Conservation (phyloP, 2,329 filamentous ascomycete species). For the Verticillium longisporum region DNA sequence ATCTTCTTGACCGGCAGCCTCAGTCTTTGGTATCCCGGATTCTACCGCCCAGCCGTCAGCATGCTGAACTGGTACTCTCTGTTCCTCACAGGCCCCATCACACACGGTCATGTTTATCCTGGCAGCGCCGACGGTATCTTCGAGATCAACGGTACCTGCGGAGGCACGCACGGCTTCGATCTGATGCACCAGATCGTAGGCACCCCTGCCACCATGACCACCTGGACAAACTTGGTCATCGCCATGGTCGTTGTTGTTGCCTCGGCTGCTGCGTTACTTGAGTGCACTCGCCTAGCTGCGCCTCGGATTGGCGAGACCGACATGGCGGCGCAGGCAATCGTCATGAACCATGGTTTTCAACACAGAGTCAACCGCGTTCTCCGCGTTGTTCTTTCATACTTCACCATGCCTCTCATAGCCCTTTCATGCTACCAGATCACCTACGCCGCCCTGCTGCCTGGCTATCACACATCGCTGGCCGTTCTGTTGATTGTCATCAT, state of each 20-base stretch:
- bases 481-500: conserved; percentile 14
- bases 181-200: conserved; percentile 63
- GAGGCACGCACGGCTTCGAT: conserved; percentile 48
- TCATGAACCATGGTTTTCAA: conserved; percentile 2
- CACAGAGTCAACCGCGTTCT: conserved; percentile 40
- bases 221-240: conserved; percentile 66
- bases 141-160: conserved; percentile 57
- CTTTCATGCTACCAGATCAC: conserved; percentile 65
- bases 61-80: conserved; percentile 61
- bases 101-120: conserved; percentile 15
- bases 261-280: conserved; percentile 40
- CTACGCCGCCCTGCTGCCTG: conserved; percentile 8
- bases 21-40: conserved; percentile 67
- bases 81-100: conserved; percentile 41
- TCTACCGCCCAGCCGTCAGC: conserved; percentile 63
- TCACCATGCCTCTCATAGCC: conserved; percentile 64
- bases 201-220: conserved; percentile 51
- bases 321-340: conserved; percentile 11
- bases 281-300: conserved; percentile 29
- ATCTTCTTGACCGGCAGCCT: conserved; percentile 63
- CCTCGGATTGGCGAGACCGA: not conserved
- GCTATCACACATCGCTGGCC: conserved; percentile 26
- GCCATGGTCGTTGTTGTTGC: conserved; percentile 53
- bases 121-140: conserved; percentile 52
- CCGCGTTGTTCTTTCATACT: conserved; percentile 68